These are phyloP conservation scores for Gracilaria vermiculophylla DNA, from an alignment of 23 red algal species.

Conservation along the genomic window DNA sequence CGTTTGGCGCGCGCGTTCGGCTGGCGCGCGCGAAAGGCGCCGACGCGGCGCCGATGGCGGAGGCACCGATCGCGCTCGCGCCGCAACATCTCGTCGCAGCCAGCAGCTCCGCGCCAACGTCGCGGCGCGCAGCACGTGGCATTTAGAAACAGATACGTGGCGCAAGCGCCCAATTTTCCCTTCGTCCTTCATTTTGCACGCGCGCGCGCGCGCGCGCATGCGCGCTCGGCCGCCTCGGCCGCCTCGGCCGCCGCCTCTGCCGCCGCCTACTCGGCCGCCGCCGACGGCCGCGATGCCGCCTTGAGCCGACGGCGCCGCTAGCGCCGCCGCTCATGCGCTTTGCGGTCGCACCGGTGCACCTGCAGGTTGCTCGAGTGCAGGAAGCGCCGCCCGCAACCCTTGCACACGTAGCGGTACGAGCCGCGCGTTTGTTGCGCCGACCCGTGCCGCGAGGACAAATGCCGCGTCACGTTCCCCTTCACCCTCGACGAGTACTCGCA, in stretches of 20 bases:
- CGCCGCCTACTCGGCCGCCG: too few relatives aligned
- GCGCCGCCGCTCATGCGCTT: not conserved
- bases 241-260: too few relatives aligned
- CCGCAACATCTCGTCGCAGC: too few relatives aligned
- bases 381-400: not conserved
- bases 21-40: too few relatives aligned
- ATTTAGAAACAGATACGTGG: slow-evolving; percentile 6
- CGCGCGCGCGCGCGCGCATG: too few relatives aligned
- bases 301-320: not conserved
- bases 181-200: too few relatives aligned
- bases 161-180: not conserved
- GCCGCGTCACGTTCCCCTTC: not conserved
- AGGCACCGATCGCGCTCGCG: too few relatives aligned
- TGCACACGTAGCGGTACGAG: not conserved
- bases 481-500: not conserved
- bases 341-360: not conserved
- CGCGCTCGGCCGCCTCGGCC: too few relatives aligned
- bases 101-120: too few relatives aligned
- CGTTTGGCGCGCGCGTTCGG: too few relatives aligned
- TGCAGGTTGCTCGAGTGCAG: not conserved
- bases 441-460: not conserved
- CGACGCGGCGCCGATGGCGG: too few relatives aligned
- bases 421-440: not conserved
- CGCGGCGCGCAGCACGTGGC: not conserved
- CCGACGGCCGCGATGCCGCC: too few relatives aligned